Evolutionary conservation across 2,329 filamentous ascomycete species (phyloP).

Genomic region (Huntiella omanensis): DNA sequence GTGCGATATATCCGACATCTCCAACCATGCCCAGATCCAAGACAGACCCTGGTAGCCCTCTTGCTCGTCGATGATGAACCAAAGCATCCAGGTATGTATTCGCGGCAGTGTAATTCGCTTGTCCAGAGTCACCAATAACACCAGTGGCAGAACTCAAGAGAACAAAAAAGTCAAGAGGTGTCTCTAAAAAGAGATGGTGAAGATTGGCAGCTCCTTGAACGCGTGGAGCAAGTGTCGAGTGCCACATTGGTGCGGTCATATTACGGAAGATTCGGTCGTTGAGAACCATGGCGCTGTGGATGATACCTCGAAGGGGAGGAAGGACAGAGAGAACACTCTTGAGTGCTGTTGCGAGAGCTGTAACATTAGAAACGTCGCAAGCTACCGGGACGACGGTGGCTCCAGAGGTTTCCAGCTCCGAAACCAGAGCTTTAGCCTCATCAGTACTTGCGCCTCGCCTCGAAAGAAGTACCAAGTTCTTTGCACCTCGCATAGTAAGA

Average conservation of each 20-base stretch:
- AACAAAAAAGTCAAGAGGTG: constrained; percentile 22
- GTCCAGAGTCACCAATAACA: constrained; percentile 18
- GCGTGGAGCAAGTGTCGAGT: constrained; percentile 21
- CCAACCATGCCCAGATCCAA: constrained; percentile 15
- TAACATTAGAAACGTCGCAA: constrained; percentile 12
- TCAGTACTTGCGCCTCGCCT: constrained; percentile 14
- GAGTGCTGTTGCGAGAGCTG: constrained; percentile 5
- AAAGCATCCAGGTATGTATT: constrained; percentile 18
- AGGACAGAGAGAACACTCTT: constrained; percentile 11
- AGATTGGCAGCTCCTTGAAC: constrained; percentile 18
- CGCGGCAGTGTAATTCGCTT: constrained; percentile 23
- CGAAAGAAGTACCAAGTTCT: constrained; percentile 17
- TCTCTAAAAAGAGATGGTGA: constrained; percentile 12
- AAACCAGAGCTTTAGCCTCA: constrained; percentile 12
- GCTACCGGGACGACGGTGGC: constrained; percentile 7
- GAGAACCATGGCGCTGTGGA: no score
- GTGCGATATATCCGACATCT: constrained; percentile 15
- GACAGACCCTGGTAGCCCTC: constrained; percentile 10
- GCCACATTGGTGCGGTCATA: no score
- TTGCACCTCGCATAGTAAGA: constrained; percentile 14
- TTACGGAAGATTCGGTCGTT: no score
- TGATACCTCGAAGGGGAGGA: no score
- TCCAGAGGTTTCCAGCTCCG: constrained; percentile 9
- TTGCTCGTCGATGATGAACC: constrained; percentile 13
- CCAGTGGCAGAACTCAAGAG: constrained; percentile 20